Evolutionary conservation across 2,329 filamentous ascomycete species (phyloP).

Genomic region (Phaeosphaeriaceae sp.): DNA sequence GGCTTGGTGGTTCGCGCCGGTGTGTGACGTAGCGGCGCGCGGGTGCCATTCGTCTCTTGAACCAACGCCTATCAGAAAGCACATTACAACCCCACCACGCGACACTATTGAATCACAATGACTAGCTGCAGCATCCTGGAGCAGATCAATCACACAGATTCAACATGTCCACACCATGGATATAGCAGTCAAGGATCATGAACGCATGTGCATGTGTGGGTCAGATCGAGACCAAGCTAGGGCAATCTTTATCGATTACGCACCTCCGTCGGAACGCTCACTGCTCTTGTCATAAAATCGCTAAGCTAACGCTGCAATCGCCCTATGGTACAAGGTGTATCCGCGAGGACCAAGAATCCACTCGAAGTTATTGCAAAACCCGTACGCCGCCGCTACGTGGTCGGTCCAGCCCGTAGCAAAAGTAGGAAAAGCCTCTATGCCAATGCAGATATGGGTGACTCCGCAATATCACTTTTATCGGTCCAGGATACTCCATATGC

Average conservation of each 20-base stretch:
- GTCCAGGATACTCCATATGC: slow-evolving; percentile 20
- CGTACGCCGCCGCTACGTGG: slow-evolving; percentile 33
- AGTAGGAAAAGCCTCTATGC: slow-evolving; percentile 35
- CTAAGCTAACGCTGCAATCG: slow-evolving; percentile 23
- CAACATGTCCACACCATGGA: neutral
- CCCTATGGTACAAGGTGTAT: slow-evolving; percentile 34
- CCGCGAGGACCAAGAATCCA: slow-evolving; percentile 30
- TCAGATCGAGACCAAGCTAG: slow-evolving; percentile 23
- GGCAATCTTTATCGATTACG: slow-evolving; percentile 42
- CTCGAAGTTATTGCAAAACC: slow-evolving; percentile 31
- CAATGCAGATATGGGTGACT: slow-evolving; percentile 33
- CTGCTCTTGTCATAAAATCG: neutral
- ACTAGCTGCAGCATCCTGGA: neutral
- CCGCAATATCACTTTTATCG: slow-evolving; percentile 19
- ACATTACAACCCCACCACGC: slow-evolving; percentile 20
- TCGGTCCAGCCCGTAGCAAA: slow-evolving; percentile 20
- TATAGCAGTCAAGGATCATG: slow-evolving; percentile 7
- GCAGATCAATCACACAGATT: neutral
- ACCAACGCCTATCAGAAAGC: slow-evolving; percentile 10
- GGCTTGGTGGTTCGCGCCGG: slow-evolving; percentile 31
- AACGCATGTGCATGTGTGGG: slow-evolving; percentile 26
- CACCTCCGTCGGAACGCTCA: slow-evolving; percentile 19
- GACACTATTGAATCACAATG: slow-evolving; percentile 1
- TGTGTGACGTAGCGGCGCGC: slow-evolving; percentile 39
- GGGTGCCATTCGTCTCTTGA: slow-evolving; percentile 20